These are phyloP conservation scores for Aphanoascus verrucosus DNA, from an alignment of 2,329 filamentous ascomycete species.

Conservation along the genomic window DNA sequence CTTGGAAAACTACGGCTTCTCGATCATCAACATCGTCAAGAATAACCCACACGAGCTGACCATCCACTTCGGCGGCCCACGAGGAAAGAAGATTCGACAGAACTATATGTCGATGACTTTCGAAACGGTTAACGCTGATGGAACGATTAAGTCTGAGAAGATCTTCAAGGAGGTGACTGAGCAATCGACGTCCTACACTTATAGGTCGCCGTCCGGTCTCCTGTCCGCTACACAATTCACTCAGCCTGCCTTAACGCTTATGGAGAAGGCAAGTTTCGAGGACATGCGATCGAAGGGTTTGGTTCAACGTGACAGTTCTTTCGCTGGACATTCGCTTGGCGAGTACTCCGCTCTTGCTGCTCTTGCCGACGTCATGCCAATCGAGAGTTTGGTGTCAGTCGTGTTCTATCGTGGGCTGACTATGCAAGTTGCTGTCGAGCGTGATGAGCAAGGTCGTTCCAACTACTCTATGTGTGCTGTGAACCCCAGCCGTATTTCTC, in stretches of 20 bases:
- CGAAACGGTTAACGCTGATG: constrained; percentile 89
- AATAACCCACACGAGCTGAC: constrained; percentile 99
- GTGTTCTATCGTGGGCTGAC: constrained; percentile 98
- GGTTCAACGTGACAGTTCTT: constrained; percentile 90
- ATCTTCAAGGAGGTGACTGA: constrained; percentile 98
- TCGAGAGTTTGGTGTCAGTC: constrained; percentile 93
- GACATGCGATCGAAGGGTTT: constrained; percentile 97
- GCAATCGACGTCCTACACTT: constrained; percentile 89
- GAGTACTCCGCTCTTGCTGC: constrained; percentile 97
- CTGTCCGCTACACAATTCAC: constrained; percentile 98
- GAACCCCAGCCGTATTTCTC: constrained; percentile 94
- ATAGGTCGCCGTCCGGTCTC: constrained; percentile 85
- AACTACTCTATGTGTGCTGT: constrained; percentile 99
- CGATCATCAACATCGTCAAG: constrained; percentile 97
- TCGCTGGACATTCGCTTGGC: constrained; percentile 93
- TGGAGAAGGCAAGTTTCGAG: constrained; percentile 99
- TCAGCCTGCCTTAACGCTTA: constrained; percentile 88
- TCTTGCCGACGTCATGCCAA: constrained; percentile 97
- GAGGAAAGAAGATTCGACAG: constrained; percentile 91
- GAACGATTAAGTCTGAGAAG: constrained; percentile 91
- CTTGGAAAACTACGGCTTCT: constrained; percentile 96
- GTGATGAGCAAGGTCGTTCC: constrained; percentile 80
- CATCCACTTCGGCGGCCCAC: constrained; percentile 92
- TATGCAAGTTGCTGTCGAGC: constrained; percentile 98
- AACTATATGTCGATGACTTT: constrained; percentile 99